Evolutionary conservation across 805 yeast species (phyloP), one percentile per base, ranked within the genome.

Genomic region (Wickerhamomyces queroliae): DNA sequence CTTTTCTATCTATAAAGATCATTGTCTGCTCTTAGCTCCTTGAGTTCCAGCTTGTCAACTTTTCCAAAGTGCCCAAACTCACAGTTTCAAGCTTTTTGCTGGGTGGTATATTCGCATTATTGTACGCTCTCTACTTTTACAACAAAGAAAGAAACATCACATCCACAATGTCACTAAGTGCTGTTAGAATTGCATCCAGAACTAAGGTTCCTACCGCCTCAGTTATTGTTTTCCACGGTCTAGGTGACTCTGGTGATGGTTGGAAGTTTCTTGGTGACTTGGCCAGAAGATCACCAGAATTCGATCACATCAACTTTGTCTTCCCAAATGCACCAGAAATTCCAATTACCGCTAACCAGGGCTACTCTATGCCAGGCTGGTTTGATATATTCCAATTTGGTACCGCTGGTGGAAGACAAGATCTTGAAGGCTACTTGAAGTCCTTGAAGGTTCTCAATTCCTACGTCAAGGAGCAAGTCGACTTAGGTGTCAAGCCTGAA

Each of bases 231-330:
- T 56, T 87, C 39, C 98, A 93, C 58, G 98, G 99, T 0, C 67
- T 91, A 15, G 99, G 99, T 9, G 98, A 91, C 59, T 61, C 87
- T 0, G 97, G 96, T 5, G 69, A 71, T 15, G 97, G 97, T 2
- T 91, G 96, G 96, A 68, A 76, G 33, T 87, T 86, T 67, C 63
- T 91, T 30, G 85, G 93, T 4, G 82, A 80, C 29, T 63, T 77
- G 39, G 71, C 85, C 20, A 70, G 69, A 39, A 51, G 53, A 37
- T 59, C 65, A 31, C 56, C 66, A 17, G 71, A 58, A 16, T 81
- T 72, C 51, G 68, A 64, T 48, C 78, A 72, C 49, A 71, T 74
- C 47, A 81, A 80, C 49, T 89, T 83, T 52, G 72, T 90, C n/a
- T 86, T 93, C 51, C 99, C 99, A 5, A 80, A 83, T 56, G 97